A percentile compares a stretch with the other conserved stretches of the same genome.
phyloP scores from a whole-genome alignment of 805 yeast genomes.

The Wickerhamiella bombiphila region DNA sequence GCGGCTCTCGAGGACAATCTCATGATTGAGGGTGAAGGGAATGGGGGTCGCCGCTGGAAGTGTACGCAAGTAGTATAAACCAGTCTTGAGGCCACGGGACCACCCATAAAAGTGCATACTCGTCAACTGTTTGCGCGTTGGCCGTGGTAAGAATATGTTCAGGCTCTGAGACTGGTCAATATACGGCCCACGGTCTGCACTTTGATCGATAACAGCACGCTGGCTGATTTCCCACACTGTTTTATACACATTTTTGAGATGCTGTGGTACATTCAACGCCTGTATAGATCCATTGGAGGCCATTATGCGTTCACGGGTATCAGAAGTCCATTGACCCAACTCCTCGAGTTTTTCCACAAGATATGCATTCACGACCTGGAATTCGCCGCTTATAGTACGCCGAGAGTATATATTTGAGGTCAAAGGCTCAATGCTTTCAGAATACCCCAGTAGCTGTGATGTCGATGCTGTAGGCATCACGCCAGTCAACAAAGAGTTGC shows the following conservation, averaged over 20 bases:
- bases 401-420: slow-evolving; percentile 82
- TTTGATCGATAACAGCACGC: slow-evolving; percentile 63
- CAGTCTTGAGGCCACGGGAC: slow-evolving; percentile 93
- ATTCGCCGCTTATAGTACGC: slow-evolving; percentile 82
- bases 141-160: slow-evolving; percentile 71
- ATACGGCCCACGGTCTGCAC: slow-evolving; percentile 56
- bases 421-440: slow-evolving; percentile 87
- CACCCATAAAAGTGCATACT: slow-evolving; percentile 97
- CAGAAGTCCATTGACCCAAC: slow-evolving; percentile 63
- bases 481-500: slow-evolving; percentile 78
- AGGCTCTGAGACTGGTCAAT: slow-evolving; percentile 84
- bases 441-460: slow-evolving; percentile 81
- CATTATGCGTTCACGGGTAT: slow-evolving; percentile 58
- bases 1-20: slow-evolving; percentile 13
- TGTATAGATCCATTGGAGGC: slow-evolving; percentile 75
- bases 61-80: slow-evolving; percentile 90
- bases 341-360: slow-evolving; percentile 62
- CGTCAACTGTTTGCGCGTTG: slow-evolving; percentile 86
- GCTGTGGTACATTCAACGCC: slow-evolving; percentile 53
- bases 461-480: slow-evolving; percentile 98
- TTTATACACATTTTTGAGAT: slow-evolving; percentile 54
- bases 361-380: slow-evolving; percentile 75
- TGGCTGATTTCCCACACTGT: slow-evolving; percentile 94
- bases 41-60: slow-evolving; percentile 94
- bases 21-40: slow-evolving; percentile 58